Evolutionary conservation across 176 grass and related monocot species (phyloP).

Genomic region (Zoysia pacifica): DNA sequence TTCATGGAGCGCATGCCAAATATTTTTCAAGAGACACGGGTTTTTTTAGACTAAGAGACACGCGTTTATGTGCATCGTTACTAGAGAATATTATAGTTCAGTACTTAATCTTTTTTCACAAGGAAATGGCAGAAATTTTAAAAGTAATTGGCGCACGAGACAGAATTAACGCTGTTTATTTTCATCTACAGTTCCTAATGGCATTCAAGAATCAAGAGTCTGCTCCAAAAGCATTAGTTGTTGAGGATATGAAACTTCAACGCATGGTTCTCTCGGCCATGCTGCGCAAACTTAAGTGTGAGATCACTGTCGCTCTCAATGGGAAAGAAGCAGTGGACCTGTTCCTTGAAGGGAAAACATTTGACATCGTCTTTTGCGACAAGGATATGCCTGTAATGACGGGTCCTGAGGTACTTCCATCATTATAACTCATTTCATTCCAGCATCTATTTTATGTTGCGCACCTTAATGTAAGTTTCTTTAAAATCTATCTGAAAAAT

Average conservation of each 20-base stretch:
- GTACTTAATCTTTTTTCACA: not conserved
- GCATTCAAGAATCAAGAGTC: not conserved
- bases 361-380: slow-evolving; percentile 35
- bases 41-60: too few species aligned
- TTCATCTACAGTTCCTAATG: not conserved
- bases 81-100: not conserved
- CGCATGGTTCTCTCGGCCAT: not conserved
- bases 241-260: slow-evolving; percentile 24
- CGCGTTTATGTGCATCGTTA: too few species aligned
- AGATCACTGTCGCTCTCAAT: slow-evolving; percentile 11
- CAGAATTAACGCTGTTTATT: not conserved
- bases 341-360: slow-evolving; percentile 37
- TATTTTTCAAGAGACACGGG: not conserved
- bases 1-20: not conserved
- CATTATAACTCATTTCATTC: not conserved
- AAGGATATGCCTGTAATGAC: slow-evolving; percentile 37
- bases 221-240: slow-evolving; percentile 12
- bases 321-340: slow-evolving; percentile 41
- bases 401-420: slow-evolving; percentile 32
- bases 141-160: not conserved
- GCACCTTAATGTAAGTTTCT: not conserved
- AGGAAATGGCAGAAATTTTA: not conserved
- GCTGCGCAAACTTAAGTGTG: not conserved
- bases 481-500: not conserved
- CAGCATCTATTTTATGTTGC: not conserved